phyloP scores from a whole-genome alignment of 1,139 yeast genomes.

The Pichia sp. region DNA sequence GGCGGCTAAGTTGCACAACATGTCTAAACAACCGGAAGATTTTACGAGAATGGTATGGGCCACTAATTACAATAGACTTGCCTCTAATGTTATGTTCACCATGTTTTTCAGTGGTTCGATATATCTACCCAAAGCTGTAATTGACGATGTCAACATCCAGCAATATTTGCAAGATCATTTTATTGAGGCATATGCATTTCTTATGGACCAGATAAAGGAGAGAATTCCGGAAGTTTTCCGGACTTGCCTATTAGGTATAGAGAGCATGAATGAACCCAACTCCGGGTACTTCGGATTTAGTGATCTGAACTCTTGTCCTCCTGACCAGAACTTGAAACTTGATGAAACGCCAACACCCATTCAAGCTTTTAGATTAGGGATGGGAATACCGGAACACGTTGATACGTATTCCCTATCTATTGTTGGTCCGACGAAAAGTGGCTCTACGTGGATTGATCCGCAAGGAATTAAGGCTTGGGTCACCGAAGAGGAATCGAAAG shows the following conservation, averaged over 20 bases:
- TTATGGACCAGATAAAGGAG: constrained; percentile 45
- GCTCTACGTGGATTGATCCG: constrained; percentile 55
- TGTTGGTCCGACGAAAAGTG: constrained; percentile 66
- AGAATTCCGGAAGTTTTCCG: constrained; percentile 49
- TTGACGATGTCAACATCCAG: constrained; percentile 72
- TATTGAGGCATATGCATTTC: constrained; percentile 44
- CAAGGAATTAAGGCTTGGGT: constrained; percentile 68
- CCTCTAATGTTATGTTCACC: constrained; percentile 77
- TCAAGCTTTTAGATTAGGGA: constrained; percentile 57
- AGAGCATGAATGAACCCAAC: constrained; percentile 84
- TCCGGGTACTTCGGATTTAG: constrained; percentile 52
- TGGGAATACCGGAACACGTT: constrained; percentile 61
- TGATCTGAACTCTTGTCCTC: constrained; percentile 42
- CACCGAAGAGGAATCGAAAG: constrained; percentile 37
- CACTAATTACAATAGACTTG: constrained; percentile 73
- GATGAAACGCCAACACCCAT: constrained; percentile 65
- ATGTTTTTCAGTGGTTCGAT: constrained; percentile 71
- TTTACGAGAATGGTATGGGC: constrained; percentile 94
- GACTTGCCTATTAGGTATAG: constrained; percentile 58
- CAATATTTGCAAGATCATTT: constrained; percentile 65
- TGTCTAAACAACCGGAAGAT: constrained; percentile 34
- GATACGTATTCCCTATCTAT: constrained; percentile 61
- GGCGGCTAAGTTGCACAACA: constrained; percentile 70
- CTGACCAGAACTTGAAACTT: constrained; percentile 48
- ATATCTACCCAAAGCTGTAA: constrained; percentile 62